Base-by-base conservation (phyloP, 116 monocot genomes). In the Papilionanthe hybrid region DNA sequence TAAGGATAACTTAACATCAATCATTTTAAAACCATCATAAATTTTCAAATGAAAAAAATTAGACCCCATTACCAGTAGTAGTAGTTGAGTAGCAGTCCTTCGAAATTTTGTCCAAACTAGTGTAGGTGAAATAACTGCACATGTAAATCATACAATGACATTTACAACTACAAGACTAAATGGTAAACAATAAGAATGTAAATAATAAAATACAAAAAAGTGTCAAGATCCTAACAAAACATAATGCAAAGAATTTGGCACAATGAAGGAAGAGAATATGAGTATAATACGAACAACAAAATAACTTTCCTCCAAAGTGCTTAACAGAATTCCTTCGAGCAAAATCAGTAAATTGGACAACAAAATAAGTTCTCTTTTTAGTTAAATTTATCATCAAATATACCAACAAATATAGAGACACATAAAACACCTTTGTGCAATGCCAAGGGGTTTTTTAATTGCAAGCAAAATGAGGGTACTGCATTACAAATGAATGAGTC, bases 121-220 rank as follows among this genome's bases (percentile, higher is more conserved):
- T 88, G 75, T 91, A 96, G 22, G 96, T 96, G 79, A 92, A 94
- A 83, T 84, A 96, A 69, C 96, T 96, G 87, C 77, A 85, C 66
- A 18, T 42, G 72, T 48, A 73, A 44, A 44, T 45, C 22, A 73
- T 73, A 43, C 17, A 73, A 42, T 73, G 73, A n/a, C 29, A 73
- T 43, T 73, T n/a, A 73, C 73, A 73, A 69, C 15, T 69, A 69
- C 69, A 69, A 69, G 37, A 10, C 32, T 37, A 69, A 17, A 69
- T 37, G 37, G 17, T 9, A 69, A 69, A 30, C 17, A 63, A 69
- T 32, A 69, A 32, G 4, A 69, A 4, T 69, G 30, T 1, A 13
- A 32, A 37, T 5, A 37, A 30, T 29, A 17, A 69, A 69, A 69
- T 15, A 37, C 69, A 27, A 65, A 60, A 60, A 29, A 69, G 63